Conservation (phyloP, 148 eudicot genomes). For the Rhododendron williamsianum region DNA sequence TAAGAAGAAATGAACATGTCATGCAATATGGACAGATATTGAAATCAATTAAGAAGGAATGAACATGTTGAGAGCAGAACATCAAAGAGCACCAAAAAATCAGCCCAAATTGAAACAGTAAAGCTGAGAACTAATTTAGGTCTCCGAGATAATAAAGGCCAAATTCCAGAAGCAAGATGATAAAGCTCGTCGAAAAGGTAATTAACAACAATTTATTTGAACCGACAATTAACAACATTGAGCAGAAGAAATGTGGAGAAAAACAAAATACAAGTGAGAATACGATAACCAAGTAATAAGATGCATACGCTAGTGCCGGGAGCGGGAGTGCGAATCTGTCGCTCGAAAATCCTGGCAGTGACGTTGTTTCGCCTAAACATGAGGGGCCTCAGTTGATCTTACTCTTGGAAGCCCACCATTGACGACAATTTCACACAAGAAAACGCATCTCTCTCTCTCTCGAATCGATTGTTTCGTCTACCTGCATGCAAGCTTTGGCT, state of each 20-base stretch:
- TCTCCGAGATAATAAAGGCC: neutral
- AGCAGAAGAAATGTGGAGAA: neutral
- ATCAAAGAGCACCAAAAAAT: neutral
- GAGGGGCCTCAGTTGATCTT: slow-evolving; percentile 18
- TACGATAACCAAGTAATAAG: neutral
- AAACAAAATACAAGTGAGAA: neutral
- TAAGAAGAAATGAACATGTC: neutral
- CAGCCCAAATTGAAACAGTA: neutral
- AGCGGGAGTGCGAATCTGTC: slow-evolving; percentile 73
- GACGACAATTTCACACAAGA: neutral
- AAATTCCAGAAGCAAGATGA: neutral
- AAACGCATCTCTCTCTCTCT: neutral
- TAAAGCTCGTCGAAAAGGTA: neutral
- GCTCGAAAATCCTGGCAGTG: slow-evolving; percentile 77
- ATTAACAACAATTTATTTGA: neutral
- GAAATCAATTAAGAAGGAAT: neutral
- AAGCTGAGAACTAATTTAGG: neutral
- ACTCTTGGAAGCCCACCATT: slow-evolving; percentile 5
- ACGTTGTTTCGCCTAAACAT: slow-evolving; percentile 84
- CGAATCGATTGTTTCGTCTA: neutral
- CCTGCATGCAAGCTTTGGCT: neutral
- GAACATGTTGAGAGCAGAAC: neutral
- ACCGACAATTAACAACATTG: neutral
- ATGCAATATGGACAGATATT: too few relatives aligned
- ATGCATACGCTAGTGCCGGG: slow-evolving; percentile 70